Evolutionary conservation across 768 basidiomycete genomes (phyloP), one percentile per base, ranked within the genome.

Genomic region (Cystofilobasidium macerans): DNA sequence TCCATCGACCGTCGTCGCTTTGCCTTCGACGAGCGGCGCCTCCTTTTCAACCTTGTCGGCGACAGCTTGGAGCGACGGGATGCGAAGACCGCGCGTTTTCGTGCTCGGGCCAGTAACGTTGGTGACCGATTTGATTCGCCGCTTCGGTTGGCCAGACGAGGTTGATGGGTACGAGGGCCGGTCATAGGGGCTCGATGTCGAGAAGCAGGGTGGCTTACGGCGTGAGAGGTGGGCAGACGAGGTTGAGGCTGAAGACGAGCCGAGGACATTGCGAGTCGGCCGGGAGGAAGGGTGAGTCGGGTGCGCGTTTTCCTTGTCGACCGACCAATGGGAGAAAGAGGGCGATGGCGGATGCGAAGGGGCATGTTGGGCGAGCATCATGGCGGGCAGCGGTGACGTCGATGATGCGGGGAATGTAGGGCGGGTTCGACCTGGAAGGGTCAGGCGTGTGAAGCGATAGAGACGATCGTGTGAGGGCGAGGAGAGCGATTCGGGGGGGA

Each of bases 241-340:
- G 32, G 58, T 59, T 7, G 45, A 32, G 33, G 45, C 20, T 58
- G 33, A 24, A 33, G 32, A 7, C 8, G 18, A 22, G 35, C 36
- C 35, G 42, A 59, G 24, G 59, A 30, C 20, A 3, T 4, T n/a
- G 20, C 40, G 24, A 4, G 56, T 24, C 28, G 56, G 51, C 20
- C 47, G 60, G 4, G 45, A 32, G 28, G 45, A 30, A 38, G 33
- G 9, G 20, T 20, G 14, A 6, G 43, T 9, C n/a, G n/a, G n/a
- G n/a, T 24, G 40, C 9, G 57, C 12, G 47, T 60, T 65, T 57
- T 65, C 56, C 36, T 65, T 58, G 35, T 60, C 45, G 45, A 38
- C 43, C 11, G 43, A 20, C 45, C 45, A 47, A 13, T 3, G 11
- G 9, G 45, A 3, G 45, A 47, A 24, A n/a, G 45, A 47, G 5